phyloP scores from a whole-genome alignment of 768 basidiomycete genomes.

The Mycena sanguinolenta region DNA sequence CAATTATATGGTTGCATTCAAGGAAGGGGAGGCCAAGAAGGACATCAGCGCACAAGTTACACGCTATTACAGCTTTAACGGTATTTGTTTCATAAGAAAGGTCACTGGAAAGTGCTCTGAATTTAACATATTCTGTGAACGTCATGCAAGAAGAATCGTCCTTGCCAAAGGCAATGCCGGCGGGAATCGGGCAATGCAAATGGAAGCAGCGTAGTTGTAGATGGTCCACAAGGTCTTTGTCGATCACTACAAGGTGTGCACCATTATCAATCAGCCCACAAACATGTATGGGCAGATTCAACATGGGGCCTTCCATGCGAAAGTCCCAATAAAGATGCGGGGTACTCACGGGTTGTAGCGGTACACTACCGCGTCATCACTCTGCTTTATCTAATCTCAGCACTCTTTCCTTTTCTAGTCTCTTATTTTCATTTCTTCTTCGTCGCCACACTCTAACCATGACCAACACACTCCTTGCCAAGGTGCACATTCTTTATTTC shows the following conservation, averaged over 20 bases:
- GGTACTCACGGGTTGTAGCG: too few species aligned
- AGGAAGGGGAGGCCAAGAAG: neutral
- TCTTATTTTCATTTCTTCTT: too few species aligned
- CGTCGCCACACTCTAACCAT: too few species aligned
- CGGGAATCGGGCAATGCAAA: conserved; percentile 14
- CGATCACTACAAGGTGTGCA: conserved; percentile 49
- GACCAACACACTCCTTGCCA: too few species aligned
- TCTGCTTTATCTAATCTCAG: too few species aligned
- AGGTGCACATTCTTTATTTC: too few species aligned
- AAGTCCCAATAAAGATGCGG: conserved; percentile 20
- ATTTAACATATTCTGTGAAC: neutral
- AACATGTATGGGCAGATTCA: conserved; percentile 13
- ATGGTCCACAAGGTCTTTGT: conserved; percentile 35
- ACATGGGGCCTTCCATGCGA: conserved; percentile 11
- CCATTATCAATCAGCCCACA: conserved; percentile 46
- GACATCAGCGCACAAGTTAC: neutral
- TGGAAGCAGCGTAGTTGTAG: conserved; percentile 11
- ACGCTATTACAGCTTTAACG: neutral
- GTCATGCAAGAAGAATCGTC: neutral
- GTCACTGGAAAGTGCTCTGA: neutral
- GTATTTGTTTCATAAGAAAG: neutral
- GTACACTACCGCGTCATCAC: too few species aligned
- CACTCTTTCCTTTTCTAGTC: too few species aligned
- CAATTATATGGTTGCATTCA: neutral
- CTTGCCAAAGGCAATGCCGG: neutral